Evolutionary conservation across 2,329 filamentous ascomycete species (phyloP), one percentile per base, ranked within the genome.

Genomic region (Eutypella sp.): DNA sequence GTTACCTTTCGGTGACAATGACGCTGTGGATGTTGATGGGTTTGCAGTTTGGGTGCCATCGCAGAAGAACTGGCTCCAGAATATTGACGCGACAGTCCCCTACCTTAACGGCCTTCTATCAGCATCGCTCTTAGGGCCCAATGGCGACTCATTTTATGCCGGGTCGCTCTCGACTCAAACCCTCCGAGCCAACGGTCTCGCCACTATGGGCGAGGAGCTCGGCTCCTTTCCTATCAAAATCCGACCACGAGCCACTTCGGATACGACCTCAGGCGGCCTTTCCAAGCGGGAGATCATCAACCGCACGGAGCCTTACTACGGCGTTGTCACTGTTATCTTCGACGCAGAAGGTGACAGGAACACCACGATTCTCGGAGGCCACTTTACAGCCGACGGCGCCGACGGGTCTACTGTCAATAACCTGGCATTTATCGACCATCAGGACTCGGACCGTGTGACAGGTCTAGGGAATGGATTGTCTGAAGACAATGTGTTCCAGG

Each of bases 11-110:
- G 81, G 72, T 29, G 73, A 73, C 52, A 84, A 84, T 53, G 65
- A 74, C 6, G 77, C 81, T 9, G 74, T 84, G 23, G 58, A 76
- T 8, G 86, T 83, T 1, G 67, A 81, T 42, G 90, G 91, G 2
- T 89, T 99, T 58, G 92, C 89, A 13, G 75, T 97, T 31, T 99
- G 93, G 93, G 85, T 97, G 7, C 88, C 88, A 3, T 95, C 90
- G 3, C 75, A 78, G 50, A 77, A 75, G 47, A 93, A 93, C 62
- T 99, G 93, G 93, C 74, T 99, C 15, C 82, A 89, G 60, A 93
- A 95, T 55, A 69, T 96, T 16, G 66, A 82, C 29, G 71, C 80
- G 6, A 69, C 78, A 7, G 75, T 82, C 25, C 82, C 87, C 45
- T 74, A 79, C 6, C 78, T 95, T 56, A 75, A 76, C 47, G 95